These are phyloP conservation scores for Cryptosporidium viatorum DNA, from an alignment of 169 alveolate genomes.

Conservation along the genomic window DNA sequence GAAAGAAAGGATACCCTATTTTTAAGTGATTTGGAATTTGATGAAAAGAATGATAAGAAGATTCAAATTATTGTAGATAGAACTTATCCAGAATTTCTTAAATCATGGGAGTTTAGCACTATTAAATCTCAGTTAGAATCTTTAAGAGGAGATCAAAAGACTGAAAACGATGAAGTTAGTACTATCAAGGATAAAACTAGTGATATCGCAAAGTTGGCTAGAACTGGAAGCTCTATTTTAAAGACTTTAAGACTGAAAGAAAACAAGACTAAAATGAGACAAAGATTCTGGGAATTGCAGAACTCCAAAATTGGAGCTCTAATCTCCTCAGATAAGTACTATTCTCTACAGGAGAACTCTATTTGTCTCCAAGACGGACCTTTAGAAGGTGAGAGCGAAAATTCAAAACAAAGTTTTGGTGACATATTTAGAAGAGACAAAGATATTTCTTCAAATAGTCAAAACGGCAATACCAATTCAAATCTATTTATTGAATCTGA, in stretches of 20 bases:
- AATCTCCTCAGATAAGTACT: conserved; percentile 29
- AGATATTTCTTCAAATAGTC: conserved; percentile 26
- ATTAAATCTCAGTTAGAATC: conserved; percentile 39
- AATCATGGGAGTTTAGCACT: conserved; percentile 79
- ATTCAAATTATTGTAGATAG: conserved; percentile 93
- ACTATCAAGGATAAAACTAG: conserved; percentile 97
- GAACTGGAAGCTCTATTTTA: conserved; percentile 94
- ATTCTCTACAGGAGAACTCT: not conserved
- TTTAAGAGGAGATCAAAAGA: conserved; percentile 77
- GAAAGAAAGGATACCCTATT: conserved; percentile 76
- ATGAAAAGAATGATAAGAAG: conserved; percentile 90
- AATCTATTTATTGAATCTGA: not conserved
- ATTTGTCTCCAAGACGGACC: not conserved
- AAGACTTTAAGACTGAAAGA: conserved; percentile 91
- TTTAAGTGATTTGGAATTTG: conserved; percentile 84
- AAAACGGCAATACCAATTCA: no score
- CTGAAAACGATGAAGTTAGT: conserved; percentile 87
- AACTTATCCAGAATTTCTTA: conserved; percentile 95
- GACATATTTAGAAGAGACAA: conserved; percentile 52
- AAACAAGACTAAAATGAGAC: conserved; percentile 91
- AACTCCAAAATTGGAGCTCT: conserved; percentile 91
- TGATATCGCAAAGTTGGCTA: conserved; percentile 97
- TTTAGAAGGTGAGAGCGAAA: conserved; percentile 2
- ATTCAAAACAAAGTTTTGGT: conserved; percentile 31
- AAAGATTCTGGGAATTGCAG: conserved; percentile 94